These are phyloP conservation scores for Solanum arcanum DNA, from an alignment of 257 asterid species.

Conservation along the genomic window DNA sequence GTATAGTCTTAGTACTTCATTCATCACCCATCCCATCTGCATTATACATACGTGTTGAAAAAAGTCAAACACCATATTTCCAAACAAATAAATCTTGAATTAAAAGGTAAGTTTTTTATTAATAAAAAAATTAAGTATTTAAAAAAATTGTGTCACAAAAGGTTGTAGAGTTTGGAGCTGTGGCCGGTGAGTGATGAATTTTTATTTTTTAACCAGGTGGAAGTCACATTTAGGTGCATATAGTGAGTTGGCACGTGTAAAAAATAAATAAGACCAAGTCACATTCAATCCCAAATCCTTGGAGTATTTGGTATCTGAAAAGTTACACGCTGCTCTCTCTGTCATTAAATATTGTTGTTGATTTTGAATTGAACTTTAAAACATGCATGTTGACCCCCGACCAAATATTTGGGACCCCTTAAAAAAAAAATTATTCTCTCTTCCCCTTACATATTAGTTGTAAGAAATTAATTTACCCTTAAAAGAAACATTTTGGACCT, in stretches of 20 bases:
- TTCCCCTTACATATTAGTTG: too few relatives aligned
- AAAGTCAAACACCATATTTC: not conserved
- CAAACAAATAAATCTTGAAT: not conserved
- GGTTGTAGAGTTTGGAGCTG: not conserved
- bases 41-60: not conserved
- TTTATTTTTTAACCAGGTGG: not conserved
- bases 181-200: not conserved
- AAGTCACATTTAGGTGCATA: not conserved
- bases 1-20: conserved; percentile 61
- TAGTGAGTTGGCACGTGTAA: not conserved
- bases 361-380: not conserved
- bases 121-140: too few relatives aligned
- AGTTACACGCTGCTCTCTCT: not conserved
- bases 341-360: not conserved
- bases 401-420: not conserved
- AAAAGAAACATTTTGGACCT: not conserved
- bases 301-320: not conserved
- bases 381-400: not conserved
- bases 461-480: not conserved
- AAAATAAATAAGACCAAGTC: not conserved
- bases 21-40: conserved; percentile 98
- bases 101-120: too few relatives aligned
- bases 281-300: not conserved
- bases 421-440: too few relatives aligned
- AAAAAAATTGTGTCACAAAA: not conserved